phyloP scores from a whole-genome alignment of 108 stramenopile species.

The Fragilaria radians region DNA sequence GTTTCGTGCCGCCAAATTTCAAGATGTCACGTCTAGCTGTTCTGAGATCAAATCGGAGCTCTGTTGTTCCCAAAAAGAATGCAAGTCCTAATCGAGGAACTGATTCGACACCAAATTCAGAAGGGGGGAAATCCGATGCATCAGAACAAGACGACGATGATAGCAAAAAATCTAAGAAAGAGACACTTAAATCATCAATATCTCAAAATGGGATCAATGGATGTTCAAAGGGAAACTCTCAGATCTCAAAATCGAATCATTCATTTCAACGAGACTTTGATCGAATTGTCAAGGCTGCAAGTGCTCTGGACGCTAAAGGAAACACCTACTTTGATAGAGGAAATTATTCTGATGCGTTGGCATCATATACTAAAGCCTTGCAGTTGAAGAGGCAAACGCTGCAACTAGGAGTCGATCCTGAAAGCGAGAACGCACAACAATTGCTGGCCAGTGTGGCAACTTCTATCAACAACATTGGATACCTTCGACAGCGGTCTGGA shows the following conservation, averaged over 20 bases:
- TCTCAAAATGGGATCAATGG: not conserved
- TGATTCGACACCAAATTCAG: not conserved
- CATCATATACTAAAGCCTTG: constrained; percentile 35
- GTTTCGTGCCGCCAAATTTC: not conserved
- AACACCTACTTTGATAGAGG: constrained; percentile 47
- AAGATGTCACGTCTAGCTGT: not conserved
- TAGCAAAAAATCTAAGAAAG: not conserved
- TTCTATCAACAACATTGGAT: constrained; percentile 61
- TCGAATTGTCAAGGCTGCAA: constrained; percentile 21
- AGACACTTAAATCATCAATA: not conserved
- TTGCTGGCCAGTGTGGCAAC: constrained; percentile 51
- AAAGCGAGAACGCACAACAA: constrained; percentile 5
- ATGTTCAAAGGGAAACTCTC: not conserved
- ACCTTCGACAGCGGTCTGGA: constrained; percentile 43
- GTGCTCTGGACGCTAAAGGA: constrained; percentile 39
- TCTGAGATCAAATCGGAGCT: not conserved
- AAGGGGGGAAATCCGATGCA: not conserved
- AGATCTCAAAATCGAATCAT: not conserved
- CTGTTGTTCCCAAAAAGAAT: not conserved
- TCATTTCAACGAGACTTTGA: not conserved
- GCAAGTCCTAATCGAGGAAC: not conserved
- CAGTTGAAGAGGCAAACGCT: constrained; percentile 40
- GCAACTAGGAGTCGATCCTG: not conserved
- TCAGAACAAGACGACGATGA: not conserved
- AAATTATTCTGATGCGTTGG: constrained; percentile 42